phyloP scores from a whole-genome alignment of 345 rosid genomes.

The Isatis tinctoria region DNA sequence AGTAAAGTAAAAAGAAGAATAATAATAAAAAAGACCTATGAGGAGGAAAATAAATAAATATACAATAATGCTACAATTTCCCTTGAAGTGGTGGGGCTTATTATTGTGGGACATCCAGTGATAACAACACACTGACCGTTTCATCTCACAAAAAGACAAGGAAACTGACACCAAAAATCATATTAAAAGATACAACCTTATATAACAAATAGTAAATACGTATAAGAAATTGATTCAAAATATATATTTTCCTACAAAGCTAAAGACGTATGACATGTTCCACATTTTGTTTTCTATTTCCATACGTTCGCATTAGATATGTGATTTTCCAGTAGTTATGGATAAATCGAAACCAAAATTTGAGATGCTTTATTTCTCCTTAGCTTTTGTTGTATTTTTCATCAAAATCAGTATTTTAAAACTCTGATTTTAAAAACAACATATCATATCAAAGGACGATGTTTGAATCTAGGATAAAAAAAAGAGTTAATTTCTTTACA shows the following conservation, averaged over 20 bases:
- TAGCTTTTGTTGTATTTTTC: neutral
- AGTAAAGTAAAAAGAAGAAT: too few species aligned
- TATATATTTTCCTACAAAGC: too few species aligned
- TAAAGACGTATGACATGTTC: neutral
- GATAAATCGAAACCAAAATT: neutral
- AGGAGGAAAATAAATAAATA: neutral
- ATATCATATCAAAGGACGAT: too few species aligned
- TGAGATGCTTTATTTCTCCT: neutral
- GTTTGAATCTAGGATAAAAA: too few species aligned
- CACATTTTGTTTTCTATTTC: neutral
- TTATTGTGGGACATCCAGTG: conserved; percentile 6
- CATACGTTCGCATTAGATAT: neutral
- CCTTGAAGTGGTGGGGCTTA: neutral
- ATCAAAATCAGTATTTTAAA: too few species aligned
- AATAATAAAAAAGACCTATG: neutral
- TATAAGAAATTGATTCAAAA: neutral
- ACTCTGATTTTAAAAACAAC: too few species aligned
- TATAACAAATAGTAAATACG: neutral
- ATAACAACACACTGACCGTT: conserved; percentile 26
- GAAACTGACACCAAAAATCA: conserved; percentile 21
- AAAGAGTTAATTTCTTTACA: too few species aligned
- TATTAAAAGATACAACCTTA: neutral
- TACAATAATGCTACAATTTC: neutral
- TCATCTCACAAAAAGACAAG: conserved; percentile 16
- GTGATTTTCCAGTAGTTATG: neutral